These are phyloP conservation scores for Purshia tridentata DNA, from an alignment of 306 rosid genomes.

Conservation along the genomic window DNA sequence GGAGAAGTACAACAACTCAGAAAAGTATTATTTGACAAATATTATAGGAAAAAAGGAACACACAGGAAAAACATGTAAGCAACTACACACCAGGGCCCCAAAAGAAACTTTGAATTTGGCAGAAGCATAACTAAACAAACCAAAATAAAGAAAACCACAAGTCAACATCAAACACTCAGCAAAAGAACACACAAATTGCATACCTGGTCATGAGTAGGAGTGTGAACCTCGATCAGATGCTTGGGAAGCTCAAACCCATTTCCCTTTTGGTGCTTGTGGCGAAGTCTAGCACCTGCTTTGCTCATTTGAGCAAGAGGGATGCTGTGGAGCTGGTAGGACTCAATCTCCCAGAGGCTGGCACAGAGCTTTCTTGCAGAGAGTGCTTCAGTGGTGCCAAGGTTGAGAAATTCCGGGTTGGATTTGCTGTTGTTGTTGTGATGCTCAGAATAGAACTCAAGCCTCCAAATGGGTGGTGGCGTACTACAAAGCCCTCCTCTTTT, in stretches of 20 bases:
- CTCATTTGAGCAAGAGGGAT: slow-evolving; percentile 44
- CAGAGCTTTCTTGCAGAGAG: slow-evolving; percentile 80
- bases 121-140: slow-evolving; percentile 3
- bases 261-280: slow-evolving; percentile 34
- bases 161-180: not conserved
- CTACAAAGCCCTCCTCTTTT: slow-evolving; percentile 50
- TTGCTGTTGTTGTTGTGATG: slow-evolving; percentile 5
- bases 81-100: too few species aligned
- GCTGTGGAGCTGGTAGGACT: slow-evolving; percentile 36
- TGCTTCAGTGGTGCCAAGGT: slow-evolving; percentile 29
- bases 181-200: not conserved
- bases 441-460: slow-evolving; percentile 45
- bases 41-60: too few species aligned
- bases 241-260: slow-evolving; percentile 25
- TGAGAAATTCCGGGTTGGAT: slow-evolving; percentile 44
- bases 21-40: too few species aligned
- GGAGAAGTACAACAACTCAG: too few species aligned
- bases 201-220: slow-evolving; percentile 49
- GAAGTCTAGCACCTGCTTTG: slow-evolving; percentile 26
- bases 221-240: slow-evolving; percentile 26
- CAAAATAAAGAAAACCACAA: not conserved
- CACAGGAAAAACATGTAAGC: too few species aligned
- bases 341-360: slow-evolving; percentile 66
- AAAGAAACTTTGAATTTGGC: not conserved
- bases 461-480: slow-evolving; percentile 84